phyloP scores from a whole-genome alignment of 768 basidiomycete genomes.

The Suillus placidus region DNA sequence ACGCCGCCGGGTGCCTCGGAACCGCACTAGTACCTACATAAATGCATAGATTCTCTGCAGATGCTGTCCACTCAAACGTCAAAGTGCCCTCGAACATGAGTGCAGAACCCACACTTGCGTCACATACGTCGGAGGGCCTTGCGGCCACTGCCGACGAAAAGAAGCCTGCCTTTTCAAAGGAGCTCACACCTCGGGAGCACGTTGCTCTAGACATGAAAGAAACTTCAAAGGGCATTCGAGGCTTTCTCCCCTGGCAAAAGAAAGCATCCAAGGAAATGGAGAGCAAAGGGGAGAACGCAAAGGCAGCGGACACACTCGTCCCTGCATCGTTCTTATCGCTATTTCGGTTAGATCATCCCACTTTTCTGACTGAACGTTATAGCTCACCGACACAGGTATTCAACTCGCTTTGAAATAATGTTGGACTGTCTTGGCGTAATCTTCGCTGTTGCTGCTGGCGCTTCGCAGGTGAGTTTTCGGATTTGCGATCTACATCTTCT shows the following conservation, averaged over 20 bases:
- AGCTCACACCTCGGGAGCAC: neutral
- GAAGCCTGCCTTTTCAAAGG: slow-evolving; percentile 28
- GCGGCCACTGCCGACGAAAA: slow-evolving; percentile 51
- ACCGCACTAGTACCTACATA: neutral
- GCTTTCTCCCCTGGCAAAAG: slow-evolving; percentile 45
- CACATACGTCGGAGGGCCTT: slow-evolving; percentile 39
- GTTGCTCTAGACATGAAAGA: neutral
- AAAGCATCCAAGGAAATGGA: slow-evolving; percentile 24
- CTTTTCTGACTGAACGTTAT: neutral
- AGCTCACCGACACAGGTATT: slow-evolving; percentile 53
- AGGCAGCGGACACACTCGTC: slow-evolving; percentile 33
- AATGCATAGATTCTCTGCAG: neutral
- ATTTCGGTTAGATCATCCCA: slow-evolving; percentile 46
- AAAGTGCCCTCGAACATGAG: neutral
- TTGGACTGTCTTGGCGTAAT: slow-evolving; percentile 73
- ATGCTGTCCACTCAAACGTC: neutral
- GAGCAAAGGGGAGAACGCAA: slow-evolving; percentile 11
- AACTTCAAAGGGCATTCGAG: slow-evolving; percentile 28
- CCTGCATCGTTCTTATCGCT: slow-evolving; percentile 47
- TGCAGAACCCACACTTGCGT: slow-evolving; percentile 1
- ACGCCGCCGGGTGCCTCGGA: neutral
- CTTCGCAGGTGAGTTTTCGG: slow-evolving; percentile 63
- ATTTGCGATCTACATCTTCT: neutral
- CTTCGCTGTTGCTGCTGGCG: slow-evolving; percentile 73
- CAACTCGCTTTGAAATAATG: slow-evolving; percentile 68